Percentiles rank a stretch among this genome's conserved stretches.
These are phyloP conservation scores for Clarireedia homoeocarpa DNA, from an alignment of 2,329 filamentous ascomycete species.

Conservation along the genomic window DNA sequence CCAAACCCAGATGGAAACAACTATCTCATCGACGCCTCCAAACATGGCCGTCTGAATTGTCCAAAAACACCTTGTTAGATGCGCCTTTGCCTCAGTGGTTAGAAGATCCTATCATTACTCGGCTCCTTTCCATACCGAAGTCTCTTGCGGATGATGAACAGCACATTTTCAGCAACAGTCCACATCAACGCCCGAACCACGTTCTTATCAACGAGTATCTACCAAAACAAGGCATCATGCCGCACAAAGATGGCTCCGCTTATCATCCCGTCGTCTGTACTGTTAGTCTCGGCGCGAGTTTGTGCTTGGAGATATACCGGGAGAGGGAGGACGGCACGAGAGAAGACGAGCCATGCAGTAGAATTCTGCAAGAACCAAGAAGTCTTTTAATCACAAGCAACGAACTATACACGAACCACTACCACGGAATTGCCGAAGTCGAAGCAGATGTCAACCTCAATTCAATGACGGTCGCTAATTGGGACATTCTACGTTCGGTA, in stretches of 20 bases:
- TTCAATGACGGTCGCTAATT: conserved; percentile 59
- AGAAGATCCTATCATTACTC: conserved; percentile 57
- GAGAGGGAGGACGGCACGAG: conserved; percentile 55
- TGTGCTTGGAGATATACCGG: conserved; percentile 71
- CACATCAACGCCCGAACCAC: conserved; percentile 76
- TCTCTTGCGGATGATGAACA: conserved; percentile 22
- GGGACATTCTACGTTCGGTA: conserved; percentile 52
- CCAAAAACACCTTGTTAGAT: conserved; percentile 68
- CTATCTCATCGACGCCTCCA: conserved; percentile 86
- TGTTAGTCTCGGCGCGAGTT: conserved; percentile 69
- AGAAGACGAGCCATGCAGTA: conserved; percentile 41
- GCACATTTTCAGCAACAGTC: conserved; percentile 53
- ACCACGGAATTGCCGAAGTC: conserved; percentile 68
- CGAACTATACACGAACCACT: conserved; percentile 58
- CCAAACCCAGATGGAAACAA: conserved; percentile 75
- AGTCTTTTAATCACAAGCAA: conserved; percentile 69
- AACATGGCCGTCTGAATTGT: conserved; percentile 79
- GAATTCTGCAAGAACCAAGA: conserved; percentile 74
- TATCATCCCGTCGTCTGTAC: conserved; percentile 88
- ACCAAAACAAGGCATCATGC: conserved; percentile 89
- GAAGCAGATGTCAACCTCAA: conserved; percentile 58
- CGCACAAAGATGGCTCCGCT: conserved; percentile 85
- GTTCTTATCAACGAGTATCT: conserved; percentile 90
- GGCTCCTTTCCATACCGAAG: conserved; percentile 43
- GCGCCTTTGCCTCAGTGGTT: conserved; percentile 72